Evolutionary conservation across 768 basidiomycete species (phyloP).

Genomic region (Porphyrellus cyaneotinctus): DNA sequence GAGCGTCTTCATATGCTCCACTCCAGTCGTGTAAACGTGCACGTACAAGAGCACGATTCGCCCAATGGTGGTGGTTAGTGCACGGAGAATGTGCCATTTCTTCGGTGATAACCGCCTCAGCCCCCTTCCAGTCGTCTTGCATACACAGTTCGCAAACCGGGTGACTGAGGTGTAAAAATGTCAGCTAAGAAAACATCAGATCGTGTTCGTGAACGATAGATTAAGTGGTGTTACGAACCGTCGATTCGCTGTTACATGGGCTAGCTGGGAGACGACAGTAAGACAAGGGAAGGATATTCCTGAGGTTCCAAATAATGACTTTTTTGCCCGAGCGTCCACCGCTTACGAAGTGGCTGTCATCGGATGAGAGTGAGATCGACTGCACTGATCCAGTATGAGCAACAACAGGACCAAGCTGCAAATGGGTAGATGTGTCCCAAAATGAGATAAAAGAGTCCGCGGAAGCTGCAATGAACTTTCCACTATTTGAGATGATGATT

Average conservation of each 20-base stretch:
- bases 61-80: neutral
- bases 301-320: constrained; percentile 6
- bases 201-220: neutral
- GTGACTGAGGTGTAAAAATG: constrained; percentile 5
- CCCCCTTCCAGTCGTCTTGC: constrained; percentile 4
- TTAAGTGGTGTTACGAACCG: neutral
- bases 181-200: neutral
- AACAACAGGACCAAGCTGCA: constrained; percentile 9
- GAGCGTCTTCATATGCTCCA: constrained; percentile 6
- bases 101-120: constrained; percentile 7
- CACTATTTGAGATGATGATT: constrained; percentile 7
- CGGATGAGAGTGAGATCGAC: constrained; percentile 10
- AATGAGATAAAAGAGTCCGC: constrained; percentile 9
- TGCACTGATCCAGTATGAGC: constrained; percentile 5
- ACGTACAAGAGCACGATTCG: constrained; percentile 11
- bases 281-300: constrained; percentile 6
- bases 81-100: constrained; percentile 3
- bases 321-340: constrained; percentile 7
- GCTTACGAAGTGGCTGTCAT: constrained; percentile 9
- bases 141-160: constrained; percentile 3
- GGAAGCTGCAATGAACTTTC: constrained; percentile 12
- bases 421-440: constrained; percentile 10
- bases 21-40: constrained; percentile 9
- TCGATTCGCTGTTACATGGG: neutral
- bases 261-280: neutral